These are phyloP conservation scores for Elaeis oleifera DNA, from an alignment of 202 grass and related monocot genomes.

Conservation along the genomic window DNA sequence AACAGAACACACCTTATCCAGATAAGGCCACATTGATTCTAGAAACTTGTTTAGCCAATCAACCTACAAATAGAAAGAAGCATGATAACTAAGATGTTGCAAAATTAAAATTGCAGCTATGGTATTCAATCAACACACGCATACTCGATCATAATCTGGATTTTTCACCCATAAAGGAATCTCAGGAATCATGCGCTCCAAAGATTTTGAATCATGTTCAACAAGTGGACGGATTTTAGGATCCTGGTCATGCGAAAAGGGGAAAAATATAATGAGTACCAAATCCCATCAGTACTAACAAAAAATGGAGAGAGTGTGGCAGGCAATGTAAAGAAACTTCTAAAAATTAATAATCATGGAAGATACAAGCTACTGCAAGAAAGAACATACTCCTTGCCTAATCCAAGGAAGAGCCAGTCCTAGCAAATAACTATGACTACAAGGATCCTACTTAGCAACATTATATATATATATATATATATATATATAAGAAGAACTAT, in stretches of 20 bases:
- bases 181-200: slow-evolving; percentile 77
- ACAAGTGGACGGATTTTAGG: slow-evolving; percentile 53
- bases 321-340: no score
- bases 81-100: not conserved
- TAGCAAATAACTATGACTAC: no score
- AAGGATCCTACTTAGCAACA: no score
- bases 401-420: no score
- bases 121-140: not conserved
- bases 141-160: slow-evolving; percentile 94
- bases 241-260: slow-evolving; percentile 38
- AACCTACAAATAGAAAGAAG: slow-evolving; percentile 44
- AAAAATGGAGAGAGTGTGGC: no score
- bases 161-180: slow-evolving; percentile 95
- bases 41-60: slow-evolving; percentile 93
- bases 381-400: no score
- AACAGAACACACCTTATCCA: slow-evolving; percentile 49
- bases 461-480: no score
- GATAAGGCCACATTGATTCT: slow-evolving; percentile 91
- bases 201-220: slow-evolving; percentile 73
- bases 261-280: not conserved
- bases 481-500: no score
- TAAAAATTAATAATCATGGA: no score
- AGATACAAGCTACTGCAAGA: no score
- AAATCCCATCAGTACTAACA: no score
- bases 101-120: not conserved